Base-by-base conservation (phyloP, 371 early-diverging fungal species). In the Dinochytrium kinnereticum region DNA sequence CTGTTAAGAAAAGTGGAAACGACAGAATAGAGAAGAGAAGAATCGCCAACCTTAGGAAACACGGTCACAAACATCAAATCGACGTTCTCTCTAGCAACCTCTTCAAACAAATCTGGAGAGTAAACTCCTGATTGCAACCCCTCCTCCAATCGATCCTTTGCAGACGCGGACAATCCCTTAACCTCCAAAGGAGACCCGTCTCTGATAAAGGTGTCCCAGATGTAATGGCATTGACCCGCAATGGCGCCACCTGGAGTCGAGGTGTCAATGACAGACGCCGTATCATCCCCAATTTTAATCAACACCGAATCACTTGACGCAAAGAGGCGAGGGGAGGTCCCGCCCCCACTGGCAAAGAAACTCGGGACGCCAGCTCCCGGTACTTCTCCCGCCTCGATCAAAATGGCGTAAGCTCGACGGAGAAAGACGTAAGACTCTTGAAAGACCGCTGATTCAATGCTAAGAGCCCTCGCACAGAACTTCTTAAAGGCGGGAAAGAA, bases 61-160 rank as follows among this genome's bases (percentile, higher is more conserved):
- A 66, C 51, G 3, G 13, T 37, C 17, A 5, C 50, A 24, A 55
- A 69, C 38, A 53, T 24, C 39, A 28, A 24, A 1, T 37, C 38
- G 31, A 17, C 30, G 34, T 69, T 69, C 53, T 69, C 66, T 44
- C 66, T 66, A 39, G 38, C 66, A 10, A 66, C 44, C 66, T 66
- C 66, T n/a, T 40, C 66, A 66, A 66, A 66, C 40, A 66, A 19
- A 21, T 66, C 66, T 5, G 49, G 44, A 10, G 44, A 40, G 17
- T 10, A 66, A 2, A 24, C 26, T 24, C 66, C 66, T 21, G 13
- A 7, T 33, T 30, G n/a, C 38, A 66, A 28, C 5, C 49, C 66
- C 30, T 44, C 49, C 66, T 66, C 66, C 66, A 66, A 10, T 40
- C 66, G 38, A 10, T 44, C 44, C 66, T 37, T 66, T 30, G 49